Evolutionary conservation across 441 rosid genomes (phyloP).

Genomic region (Macaranga tanarius): DNA sequence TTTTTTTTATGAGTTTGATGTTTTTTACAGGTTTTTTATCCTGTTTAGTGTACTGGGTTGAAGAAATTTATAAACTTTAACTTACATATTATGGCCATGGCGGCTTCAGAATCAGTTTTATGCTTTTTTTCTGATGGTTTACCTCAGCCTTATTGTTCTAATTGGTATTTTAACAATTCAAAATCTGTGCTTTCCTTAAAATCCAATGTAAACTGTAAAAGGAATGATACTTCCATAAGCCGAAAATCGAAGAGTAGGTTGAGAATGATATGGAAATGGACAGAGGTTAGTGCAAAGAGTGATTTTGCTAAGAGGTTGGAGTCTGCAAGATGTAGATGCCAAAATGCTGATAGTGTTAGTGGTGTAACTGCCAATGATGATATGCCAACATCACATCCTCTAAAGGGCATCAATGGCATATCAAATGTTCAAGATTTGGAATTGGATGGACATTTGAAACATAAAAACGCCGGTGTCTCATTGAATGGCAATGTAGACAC

Average conservation of each 20-base stretch:
- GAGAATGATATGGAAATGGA: constrained; percentile 14
- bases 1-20: not conserved
- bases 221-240: constrained; percentile 24
- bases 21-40: not conserved
- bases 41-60: not conserved
- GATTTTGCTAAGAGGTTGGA: constrained; percentile 19
- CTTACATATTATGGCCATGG: constrained; percentile 28
- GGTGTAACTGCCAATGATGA: constrained; percentile 33
- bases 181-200: constrained; percentile 34
- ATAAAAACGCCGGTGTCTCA: constrained; percentile 28
- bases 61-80: not conserved
- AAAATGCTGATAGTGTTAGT: constrained; percentile 43
- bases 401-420: constrained; percentile 28
- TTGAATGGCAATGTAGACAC: constrained; percentile 11
- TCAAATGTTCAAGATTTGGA: constrained; percentile 30
- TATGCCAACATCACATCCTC: constrained; percentile 34
- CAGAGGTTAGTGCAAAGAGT: constrained; percentile 17
- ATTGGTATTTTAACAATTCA: constrained; percentile 27
- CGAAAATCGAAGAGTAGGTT: constrained; percentile 17
- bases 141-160: constrained; percentile 23
- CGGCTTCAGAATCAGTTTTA: constrained; percentile 42
- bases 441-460: constrained; percentile 32
- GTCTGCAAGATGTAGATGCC: constrained; percentile 44
- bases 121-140: constrained; percentile 34
- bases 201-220: constrained; percentile 18